These are phyloP conservation scores for Elsinoe fawcettii DNA, from an alignment of 2,329 filamentous ascomycete species.

Conservation along the genomic window DNA sequence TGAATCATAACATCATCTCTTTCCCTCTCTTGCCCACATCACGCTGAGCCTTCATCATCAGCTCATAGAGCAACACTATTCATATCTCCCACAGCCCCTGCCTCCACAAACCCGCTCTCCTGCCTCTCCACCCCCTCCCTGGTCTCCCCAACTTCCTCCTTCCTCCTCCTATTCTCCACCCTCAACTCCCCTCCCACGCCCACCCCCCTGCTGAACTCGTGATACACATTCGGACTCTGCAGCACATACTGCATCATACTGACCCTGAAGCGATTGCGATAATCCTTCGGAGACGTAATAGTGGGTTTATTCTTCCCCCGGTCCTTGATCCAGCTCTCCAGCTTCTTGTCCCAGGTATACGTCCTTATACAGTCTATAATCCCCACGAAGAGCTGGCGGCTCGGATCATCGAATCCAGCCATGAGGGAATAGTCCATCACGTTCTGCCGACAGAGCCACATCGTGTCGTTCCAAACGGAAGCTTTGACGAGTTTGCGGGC, in stretches of 20 bases:
- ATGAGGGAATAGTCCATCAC: slow-evolving; percentile 99
- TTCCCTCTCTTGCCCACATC: neutral
- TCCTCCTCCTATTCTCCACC: neutral
- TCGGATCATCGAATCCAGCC: slow-evolving; percentile 88
- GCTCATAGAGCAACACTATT: slow-evolving; percentile 13
- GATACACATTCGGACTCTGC: slow-evolving; percentile 69
- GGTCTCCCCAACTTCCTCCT: slow-evolving; percentile 9
- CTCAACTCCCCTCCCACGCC: slow-evolving; percentile 6
- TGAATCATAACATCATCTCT: neutral
- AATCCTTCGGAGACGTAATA: slow-evolving; percentile 94
- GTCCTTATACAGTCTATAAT: slow-evolving; percentile 98
- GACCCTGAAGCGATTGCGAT: slow-evolving; percentile 90
- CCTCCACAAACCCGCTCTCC: slow-evolving; percentile 15
- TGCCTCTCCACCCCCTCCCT: slow-evolving; percentile 2
- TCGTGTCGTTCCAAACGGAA: slow-evolving; percentile 94
- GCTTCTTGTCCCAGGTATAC: slow-evolving; percentile 98
- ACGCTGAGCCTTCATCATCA: too few relatives aligned
- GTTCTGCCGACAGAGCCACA: slow-evolving; percentile 89
- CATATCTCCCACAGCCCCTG: slow-evolving; percentile 18
- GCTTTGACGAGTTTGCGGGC: slow-evolving; percentile 87
- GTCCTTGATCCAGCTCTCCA: slow-evolving; percentile 99
- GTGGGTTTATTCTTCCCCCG: slow-evolving; percentile 82
- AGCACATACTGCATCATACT: slow-evolving; percentile 88
- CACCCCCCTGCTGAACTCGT: slow-evolving; percentile 48
- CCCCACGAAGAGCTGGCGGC: slow-evolving; percentile 87